Evolutionary conservation across 257 asterid species (phyloP).

Genomic region (Misopates orontium): DNA sequence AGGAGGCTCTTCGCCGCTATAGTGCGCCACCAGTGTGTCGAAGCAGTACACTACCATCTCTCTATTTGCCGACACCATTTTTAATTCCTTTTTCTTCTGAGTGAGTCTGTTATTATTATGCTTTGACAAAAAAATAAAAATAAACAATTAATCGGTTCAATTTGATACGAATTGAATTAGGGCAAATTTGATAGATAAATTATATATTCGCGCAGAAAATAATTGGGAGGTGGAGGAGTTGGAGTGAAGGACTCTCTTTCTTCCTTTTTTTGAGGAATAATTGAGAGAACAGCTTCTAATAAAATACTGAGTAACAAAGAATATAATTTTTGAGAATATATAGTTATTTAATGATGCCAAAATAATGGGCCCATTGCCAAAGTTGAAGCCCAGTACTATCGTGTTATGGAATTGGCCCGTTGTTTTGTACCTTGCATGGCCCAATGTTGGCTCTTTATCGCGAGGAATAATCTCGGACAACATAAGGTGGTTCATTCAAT

Average conservation of each 20-base stretch:
- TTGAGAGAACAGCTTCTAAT: too few species aligned
- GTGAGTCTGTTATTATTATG: too few species aligned
- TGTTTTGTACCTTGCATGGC: too few species aligned
- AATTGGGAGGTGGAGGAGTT: conserved; percentile 35
- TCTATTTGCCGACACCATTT: conserved; percentile 92
- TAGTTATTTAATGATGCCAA: too few species aligned
- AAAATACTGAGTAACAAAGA: too few species aligned
- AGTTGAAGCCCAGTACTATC: too few species aligned
- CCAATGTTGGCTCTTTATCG: too few species aligned
- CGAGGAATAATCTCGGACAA: too few species aligned
- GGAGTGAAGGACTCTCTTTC: conserved; percentile 34
- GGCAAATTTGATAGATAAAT: background rate
- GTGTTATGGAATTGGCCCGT: too few species aligned
- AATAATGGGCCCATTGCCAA: too few species aligned
- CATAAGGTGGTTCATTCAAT: too few species aligned
- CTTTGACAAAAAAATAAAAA: background rate
- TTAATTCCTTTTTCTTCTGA: background rate
- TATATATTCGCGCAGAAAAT: background rate
- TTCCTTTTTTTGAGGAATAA: background rate
- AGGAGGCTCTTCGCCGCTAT: conserved; percentile 71
- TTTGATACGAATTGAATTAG: conserved; percentile 17
- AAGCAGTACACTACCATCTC: conserved; percentile 97
- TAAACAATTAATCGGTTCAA: conserved; percentile 23
- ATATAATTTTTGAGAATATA: too few species aligned
- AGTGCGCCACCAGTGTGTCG: conserved; percentile 92